A percentile compares a stretch with the other conserved stretches of the same genome.
phyloP scores from a whole-genome alignment of 192 early-diverging fungal genomes.

The Phycomyces blakesleeanus region DNA sequence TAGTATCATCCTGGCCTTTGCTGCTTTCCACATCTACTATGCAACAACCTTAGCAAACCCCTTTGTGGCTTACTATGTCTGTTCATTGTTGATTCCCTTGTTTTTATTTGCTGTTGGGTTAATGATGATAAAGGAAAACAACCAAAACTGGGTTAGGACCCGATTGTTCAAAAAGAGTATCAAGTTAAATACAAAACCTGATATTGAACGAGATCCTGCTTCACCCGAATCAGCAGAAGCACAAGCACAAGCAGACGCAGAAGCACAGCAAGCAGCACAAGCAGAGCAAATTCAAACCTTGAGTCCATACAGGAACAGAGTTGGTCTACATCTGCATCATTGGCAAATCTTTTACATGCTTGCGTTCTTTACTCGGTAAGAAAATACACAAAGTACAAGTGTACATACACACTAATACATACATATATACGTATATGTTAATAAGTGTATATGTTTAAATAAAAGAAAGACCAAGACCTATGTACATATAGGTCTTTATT shows the following conservation, averaged over 20 bases:
- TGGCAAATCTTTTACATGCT: constrained; percentile 83
- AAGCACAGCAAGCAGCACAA: background rate
- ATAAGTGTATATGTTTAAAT: too few species aligned
- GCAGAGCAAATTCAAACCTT: background rate
- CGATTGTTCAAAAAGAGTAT: background rate
- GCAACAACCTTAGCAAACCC: constrained; percentile 29
- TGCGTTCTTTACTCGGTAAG: constrained; percentile 65
- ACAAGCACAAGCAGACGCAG: background rate
- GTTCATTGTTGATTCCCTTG: constrained; percentile 41
- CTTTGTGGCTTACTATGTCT: constrained; percentile 46
- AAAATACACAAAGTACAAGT: too few species aligned
- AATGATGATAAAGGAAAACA: constrained; percentile 39
- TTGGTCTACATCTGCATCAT: constrained; percentile 69
- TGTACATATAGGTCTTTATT: too few species aligned
- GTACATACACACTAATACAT: too few species aligned
- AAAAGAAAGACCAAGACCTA: too few species aligned
- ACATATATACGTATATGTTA: too few species aligned
- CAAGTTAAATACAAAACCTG: background rate
- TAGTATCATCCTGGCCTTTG: constrained; percentile 54
- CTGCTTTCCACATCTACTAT: constrained; percentile 55
- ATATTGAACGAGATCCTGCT: too few species aligned
- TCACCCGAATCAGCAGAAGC: too few species aligned
- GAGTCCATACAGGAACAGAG: constrained; percentile 19
- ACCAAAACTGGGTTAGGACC: constrained; percentile 31
- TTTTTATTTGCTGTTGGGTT: constrained; percentile 35